Evolutionary conservation across 371 early-diverging fungal species (phyloP).

Genomic region (Fennellomyces sp.): DNA sequence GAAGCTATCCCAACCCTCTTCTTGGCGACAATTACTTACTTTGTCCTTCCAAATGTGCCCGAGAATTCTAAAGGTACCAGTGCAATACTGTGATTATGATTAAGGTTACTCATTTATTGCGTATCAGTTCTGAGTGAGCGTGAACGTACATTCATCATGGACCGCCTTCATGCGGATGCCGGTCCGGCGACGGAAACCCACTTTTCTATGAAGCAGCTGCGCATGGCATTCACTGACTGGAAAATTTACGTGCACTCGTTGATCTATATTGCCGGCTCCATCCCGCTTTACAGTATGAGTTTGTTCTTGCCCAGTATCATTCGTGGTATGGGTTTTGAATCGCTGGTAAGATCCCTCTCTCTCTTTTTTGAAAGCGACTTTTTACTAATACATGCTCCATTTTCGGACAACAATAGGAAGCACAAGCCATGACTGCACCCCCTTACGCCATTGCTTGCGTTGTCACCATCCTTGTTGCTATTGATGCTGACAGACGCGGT

Average conservation of each 20-base stretch:
- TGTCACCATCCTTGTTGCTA: slow-evolving; percentile 57
- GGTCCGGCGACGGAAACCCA: slow-evolving; percentile 60
- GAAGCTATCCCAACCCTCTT: slow-evolving; percentile 73
- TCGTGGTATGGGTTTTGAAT: slow-evolving; percentile 62
- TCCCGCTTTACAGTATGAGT: slow-evolving; percentile 66
- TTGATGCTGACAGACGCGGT: slow-evolving; percentile 64
- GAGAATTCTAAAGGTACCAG: slow-evolving; percentile 60
- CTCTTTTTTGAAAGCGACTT: too few relatives aligned
- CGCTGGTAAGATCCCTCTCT: too few relatives aligned
- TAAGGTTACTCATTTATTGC: neutral
- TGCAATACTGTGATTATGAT: too few relatives aligned
- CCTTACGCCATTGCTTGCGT: slow-evolving; percentile 45
- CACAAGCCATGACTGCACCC: slow-evolving; percentile 49
- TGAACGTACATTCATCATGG: slow-evolving; percentile 61
- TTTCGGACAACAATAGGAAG: too few relatives aligned
- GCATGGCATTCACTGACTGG: slow-evolving; percentile 55
- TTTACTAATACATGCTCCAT: too few relatives aligned
- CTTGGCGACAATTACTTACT: slow-evolving; percentile 59
- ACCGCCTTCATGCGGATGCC: slow-evolving; percentile 62
- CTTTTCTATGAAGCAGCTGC: slow-evolving; percentile 65
- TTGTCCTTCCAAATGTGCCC: slow-evolving; percentile 75
- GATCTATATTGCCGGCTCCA: slow-evolving; percentile 65
- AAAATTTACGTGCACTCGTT: slow-evolving; percentile 60
- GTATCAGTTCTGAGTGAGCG: slow-evolving; percentile 48
- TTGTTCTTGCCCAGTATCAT: slow-evolving; percentile 78